Conservation (phyloP, 2,329 filamentous ascomycete genomes). For the Botrytis paeoniae region DNA sequence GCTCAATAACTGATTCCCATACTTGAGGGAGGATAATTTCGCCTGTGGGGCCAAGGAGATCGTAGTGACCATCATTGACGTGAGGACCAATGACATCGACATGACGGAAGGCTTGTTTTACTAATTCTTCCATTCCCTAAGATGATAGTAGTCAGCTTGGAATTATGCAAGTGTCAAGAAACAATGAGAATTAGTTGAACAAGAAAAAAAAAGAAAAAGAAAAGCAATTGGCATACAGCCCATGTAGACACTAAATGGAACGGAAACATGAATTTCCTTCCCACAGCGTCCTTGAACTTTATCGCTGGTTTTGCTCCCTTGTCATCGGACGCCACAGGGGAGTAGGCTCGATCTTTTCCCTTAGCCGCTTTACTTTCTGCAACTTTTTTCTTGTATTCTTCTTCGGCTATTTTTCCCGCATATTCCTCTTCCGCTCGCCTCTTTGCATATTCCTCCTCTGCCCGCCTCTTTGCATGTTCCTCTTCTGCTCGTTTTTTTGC, state of each 20-base stretch:
- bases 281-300: slow-evolving; percentile 87
- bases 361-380: not conserved
- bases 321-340: not conserved
- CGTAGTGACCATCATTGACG: slow-evolving; percentile 75
- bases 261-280: slow-evolving; percentile 88
- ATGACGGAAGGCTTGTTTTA: slow-evolving; percentile 78
- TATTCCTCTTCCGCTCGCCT: not conserved
- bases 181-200: slow-evolving; percentile 20
- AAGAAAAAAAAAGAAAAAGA: not conserved
- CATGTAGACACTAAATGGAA: slow-evolving; percentile 82
- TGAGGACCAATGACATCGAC: slow-evolving; percentile 73
- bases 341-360: not conserved
- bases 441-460: not conserved
- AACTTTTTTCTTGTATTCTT: not conserved
- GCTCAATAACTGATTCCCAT: slow-evolving; percentile 78
- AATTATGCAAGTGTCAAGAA: not conserved
- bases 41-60: slow-evolving; percentile 72
- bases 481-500: not conserved
- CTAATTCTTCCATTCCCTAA: slow-evolving; percentile 81
- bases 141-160: not conserved
- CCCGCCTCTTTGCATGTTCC: not conserved
- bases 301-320: not conserved
- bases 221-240: slow-evolving; percentile 53
- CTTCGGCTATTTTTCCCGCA: not conserved
- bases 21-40: slow-evolving; percentile 79